A percentile compares a stretch with the other conserved stretches of the same genome.
Conservation (phyloP, 2,329 filamentous ascomycete genomes). For the Fusarium xylarioides region DNA sequence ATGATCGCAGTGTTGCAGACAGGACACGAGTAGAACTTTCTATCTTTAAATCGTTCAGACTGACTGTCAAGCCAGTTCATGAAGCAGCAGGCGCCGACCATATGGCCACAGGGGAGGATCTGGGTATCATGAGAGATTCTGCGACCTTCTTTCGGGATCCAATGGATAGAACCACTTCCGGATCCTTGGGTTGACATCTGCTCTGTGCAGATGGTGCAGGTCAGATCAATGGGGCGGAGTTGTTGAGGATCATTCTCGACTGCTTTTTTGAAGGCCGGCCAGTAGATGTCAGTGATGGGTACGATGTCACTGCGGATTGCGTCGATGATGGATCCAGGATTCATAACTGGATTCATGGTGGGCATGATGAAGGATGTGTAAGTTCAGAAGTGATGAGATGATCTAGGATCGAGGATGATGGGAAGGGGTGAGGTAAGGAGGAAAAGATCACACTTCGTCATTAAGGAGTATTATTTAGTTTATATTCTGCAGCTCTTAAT, state of each 20-base stretch:
- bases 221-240: not conserved
- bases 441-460: fast-evolving
- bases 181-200: not conserved
- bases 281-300: not conserved
- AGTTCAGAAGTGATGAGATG: not conserved
- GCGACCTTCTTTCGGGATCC: not conserved
- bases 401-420: not conserved
- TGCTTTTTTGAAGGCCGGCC: not conserved
- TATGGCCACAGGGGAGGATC: not conserved
- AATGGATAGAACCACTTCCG: not conserved
- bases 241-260: not conserved
- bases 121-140: not conserved
- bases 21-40: not conserved
- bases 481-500: not conserved
- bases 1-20: not conserved
- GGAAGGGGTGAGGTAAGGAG: no score
- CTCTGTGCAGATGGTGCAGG: not conserved
- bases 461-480: not conserved
- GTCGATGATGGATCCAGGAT: not conserved
- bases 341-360: not conserved
- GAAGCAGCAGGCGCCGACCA: not conserved
- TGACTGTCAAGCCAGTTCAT: not conserved
- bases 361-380: not conserved
- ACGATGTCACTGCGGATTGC: not conserved
- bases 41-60: not conserved